Conservation (phyloP, 2,329 filamentous ascomycete species). For the Dendrostoma leiphaemia region DNA sequence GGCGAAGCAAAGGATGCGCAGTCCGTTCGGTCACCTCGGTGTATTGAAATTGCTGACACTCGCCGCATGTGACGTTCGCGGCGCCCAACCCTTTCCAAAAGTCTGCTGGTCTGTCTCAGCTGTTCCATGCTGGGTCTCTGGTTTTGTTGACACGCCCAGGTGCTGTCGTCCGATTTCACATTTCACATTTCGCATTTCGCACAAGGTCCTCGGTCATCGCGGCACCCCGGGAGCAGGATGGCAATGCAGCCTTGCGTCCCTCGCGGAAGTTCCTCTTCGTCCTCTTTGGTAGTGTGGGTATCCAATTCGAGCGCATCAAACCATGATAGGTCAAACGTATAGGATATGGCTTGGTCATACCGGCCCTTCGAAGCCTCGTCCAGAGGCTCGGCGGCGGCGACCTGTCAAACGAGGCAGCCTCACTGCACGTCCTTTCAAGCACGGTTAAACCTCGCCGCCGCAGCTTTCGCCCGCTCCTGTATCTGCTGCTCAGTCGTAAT, state of each 20-base stretch:
- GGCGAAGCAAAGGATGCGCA: no score
- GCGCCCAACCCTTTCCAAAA: not conserved
- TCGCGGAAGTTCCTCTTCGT: not conserved
- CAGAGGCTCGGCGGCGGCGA: not conserved
- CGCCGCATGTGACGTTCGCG: not conserved
- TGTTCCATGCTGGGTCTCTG: not conserved
- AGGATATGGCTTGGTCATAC: not conserved
- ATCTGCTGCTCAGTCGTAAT: constrained; percentile 78
- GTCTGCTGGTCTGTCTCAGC: not conserved
- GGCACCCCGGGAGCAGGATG: not conserved
- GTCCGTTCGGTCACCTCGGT: no score
- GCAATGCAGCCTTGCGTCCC: not conserved
- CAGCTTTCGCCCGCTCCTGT: constrained; percentile 57
- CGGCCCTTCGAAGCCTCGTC: not conserved
- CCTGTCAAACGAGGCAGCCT: not conserved
- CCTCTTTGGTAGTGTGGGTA: not conserved
- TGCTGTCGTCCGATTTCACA: not conserved
- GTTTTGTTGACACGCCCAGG: not conserved
- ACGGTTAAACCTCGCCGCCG: constrained; percentile 37
- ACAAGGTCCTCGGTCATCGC: not conserved
- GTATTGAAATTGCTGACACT: not conserved
- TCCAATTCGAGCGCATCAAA: not conserved
- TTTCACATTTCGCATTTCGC: no score
- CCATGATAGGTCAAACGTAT: constrained; percentile 7
- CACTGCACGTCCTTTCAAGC: constrained; percentile 23